phyloP scores from a whole-genome alignment of 768 basidiomycete genomes.

The Coprinellus micaceus region DNA sequence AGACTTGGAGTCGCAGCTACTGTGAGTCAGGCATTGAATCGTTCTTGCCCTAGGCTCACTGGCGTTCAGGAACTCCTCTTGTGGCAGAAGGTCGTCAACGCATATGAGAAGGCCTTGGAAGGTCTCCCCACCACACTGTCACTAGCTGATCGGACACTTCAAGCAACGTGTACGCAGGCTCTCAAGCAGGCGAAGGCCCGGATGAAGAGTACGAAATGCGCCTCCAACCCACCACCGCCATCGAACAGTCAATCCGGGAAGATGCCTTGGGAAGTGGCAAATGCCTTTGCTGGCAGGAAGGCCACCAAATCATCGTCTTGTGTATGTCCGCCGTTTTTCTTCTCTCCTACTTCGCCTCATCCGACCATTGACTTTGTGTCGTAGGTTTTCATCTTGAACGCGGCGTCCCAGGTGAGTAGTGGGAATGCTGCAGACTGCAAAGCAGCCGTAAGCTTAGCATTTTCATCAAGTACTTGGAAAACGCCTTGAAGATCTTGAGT shows the following conservation, averaged over 20 bases:
- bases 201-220: not conserved
- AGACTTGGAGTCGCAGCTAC: not conserved
- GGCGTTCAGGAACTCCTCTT: not conserved
- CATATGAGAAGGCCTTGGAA: slow-evolving; percentile 3
- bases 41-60: not conserved
- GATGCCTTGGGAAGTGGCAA: slow-evolving; percentile 6
- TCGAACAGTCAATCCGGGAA: not conserved
- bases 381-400: not conserved
- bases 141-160: not conserved
- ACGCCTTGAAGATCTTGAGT: not conserved
- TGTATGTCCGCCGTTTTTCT: no score
- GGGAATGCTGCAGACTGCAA: no score
- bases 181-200: not conserved
- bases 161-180: not conserved
- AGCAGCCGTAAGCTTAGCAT: no score
- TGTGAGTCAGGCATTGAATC: not conserved
- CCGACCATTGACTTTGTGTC: no score
- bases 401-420: no score
- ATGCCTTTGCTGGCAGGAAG: not conserved
- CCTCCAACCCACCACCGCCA: not conserved
- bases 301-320: not conserved
- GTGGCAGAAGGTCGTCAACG: not conserved
- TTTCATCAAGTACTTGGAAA: not conserved
- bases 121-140: not conserved
- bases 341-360: no score